Conservation (phyloP, 257 asterid genomes). For the Paraleonurus japonicus region DNA sequence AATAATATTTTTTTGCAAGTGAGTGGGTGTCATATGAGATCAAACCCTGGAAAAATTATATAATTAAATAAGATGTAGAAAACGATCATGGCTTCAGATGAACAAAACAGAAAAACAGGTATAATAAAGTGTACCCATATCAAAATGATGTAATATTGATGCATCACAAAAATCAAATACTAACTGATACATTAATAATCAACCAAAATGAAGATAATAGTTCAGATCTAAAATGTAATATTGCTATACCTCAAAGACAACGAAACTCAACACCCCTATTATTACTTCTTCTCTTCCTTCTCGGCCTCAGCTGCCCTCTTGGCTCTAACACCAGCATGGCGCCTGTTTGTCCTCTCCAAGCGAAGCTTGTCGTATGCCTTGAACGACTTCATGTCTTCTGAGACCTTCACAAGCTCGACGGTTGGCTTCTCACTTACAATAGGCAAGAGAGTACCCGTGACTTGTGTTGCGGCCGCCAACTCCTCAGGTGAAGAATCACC, state of each 20-base stretch:
- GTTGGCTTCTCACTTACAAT: constrained; percentile 58
- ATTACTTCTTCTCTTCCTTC: constrained; percentile 81
- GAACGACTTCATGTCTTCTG: constrained; percentile 69
- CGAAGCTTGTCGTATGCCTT: constrained; percentile 78
- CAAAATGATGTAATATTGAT: constrained; percentile 3
- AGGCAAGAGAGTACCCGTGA: constrained; percentile 63
- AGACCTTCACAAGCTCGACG: constrained; percentile 67
- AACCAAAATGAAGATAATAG: constrained; percentile 28
- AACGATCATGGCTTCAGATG: not conserved
- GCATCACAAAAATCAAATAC: constrained; percentile 22
- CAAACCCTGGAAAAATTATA: not conserved
- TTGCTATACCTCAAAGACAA: constrained; percentile 20
- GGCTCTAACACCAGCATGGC: constrained; percentile 74
- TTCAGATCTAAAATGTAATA: constrained; percentile 18
- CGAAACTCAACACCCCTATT: constrained; percentile 1
- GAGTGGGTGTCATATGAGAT: no score
- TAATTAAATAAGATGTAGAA: not conserved
- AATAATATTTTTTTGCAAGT: no score
- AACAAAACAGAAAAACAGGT: not conserved
- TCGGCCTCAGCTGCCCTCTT: constrained; percentile 96
- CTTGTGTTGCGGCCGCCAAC: constrained; percentile 70
- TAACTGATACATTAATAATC: constrained; percentile 9
- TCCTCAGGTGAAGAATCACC: constrained; percentile 84
- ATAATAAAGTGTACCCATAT: not conserved
- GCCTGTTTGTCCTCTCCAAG: constrained; percentile 59